Percentiles rank a stretch among this genome's conserved stretches.
Evolutionary conservation across 768 basidiomycete genomes (phyloP).

Genomic region (Lanmaoa rubissima): DNA sequence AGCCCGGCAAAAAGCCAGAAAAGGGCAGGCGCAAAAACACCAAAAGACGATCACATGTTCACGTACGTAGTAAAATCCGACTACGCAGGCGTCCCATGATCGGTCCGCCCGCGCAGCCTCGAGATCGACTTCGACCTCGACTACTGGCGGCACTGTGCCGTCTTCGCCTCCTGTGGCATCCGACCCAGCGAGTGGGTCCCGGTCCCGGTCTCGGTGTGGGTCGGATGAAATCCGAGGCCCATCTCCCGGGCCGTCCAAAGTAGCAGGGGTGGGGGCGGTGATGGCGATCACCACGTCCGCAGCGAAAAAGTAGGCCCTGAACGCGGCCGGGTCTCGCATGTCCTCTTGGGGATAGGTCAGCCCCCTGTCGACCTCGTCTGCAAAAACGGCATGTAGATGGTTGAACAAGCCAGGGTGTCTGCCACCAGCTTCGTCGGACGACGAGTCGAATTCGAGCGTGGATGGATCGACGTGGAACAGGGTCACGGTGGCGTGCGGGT

Average conservation of each 20-base stretch:
- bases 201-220: background rate
- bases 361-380: conserved; percentile 72
- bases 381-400: conserved; percentile 61
- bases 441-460: conserved; percentile 9
- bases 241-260: background rate
- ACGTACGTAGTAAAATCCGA: conserved; percentile 78
- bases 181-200: background rate
- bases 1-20: too few relatives aligned
- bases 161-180: background rate
- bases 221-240: background rate
- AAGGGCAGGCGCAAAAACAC: background rate
- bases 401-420: conserved; percentile 51
- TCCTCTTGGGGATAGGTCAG: conserved; percentile 85
- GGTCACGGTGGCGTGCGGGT: conserved; percentile 21
- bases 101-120: conserved; percentile 48
- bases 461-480: conserved; percentile 39
- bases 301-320: conserved; percentile 74
- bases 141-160: too few relatives aligned
- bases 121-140: conserved; percentile 30
- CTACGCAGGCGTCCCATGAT: conserved; percentile 67
- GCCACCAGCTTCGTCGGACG: too few relatives aligned
- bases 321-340: conserved; percentile 48
- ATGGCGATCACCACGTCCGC: conserved; percentile 76
- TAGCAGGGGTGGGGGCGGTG: too few relatives aligned
- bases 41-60: background rate